phyloP scores from a whole-genome alignment of 1,139 yeast species.

The Suhomyces wounanorum region DNA sequence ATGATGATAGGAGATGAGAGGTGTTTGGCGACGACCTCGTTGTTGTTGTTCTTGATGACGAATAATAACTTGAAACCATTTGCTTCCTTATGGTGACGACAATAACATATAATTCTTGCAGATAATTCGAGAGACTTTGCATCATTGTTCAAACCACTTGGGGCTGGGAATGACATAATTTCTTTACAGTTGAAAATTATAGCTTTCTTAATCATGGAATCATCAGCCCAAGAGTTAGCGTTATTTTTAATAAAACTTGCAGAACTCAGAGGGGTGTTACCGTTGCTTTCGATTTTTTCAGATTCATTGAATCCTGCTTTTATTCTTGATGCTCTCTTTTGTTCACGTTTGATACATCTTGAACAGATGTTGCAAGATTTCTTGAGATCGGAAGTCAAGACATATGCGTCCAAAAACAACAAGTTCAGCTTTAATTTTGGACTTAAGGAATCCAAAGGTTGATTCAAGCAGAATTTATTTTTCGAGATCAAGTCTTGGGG shows the following conservation, averaged over 20 bases:
- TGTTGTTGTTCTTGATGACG: conserved; percentile 61
- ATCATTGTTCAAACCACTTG: conserved; percentile 45
- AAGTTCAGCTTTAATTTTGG: conserved; percentile 52
- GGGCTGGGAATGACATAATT: conserved; percentile 72
- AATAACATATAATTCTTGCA: conserved; percentile 89
- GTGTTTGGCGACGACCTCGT: conserved; percentile 69
- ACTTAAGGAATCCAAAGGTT: conserved; percentile 45
- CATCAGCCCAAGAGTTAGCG: conserved; percentile 73
- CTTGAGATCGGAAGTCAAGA: conserved; percentile 54
- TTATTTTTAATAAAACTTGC: conserved; percentile 37
- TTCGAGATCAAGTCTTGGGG: conserved; percentile 85
- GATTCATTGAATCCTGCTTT: conserved; percentile 59
- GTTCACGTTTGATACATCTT: conserved; percentile 88
- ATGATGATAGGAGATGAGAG: conserved; percentile 78
- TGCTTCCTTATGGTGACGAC: conserved; percentile 88
- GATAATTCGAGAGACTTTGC: conserved; percentile 65
- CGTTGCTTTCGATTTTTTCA: conserved; percentile 32
- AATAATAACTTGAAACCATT: conserved; percentile 78
- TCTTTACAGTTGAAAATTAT: conserved; percentile 90
- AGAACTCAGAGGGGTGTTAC: conserved; percentile 17
- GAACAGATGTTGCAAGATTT: conserved; percentile 76
- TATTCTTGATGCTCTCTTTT: conserved; percentile 88
- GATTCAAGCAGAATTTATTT: conserved; percentile 70
- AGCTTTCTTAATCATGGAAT: conserved; percentile 73
- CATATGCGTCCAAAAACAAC: conserved; percentile 66